Evolutionary conservation across 2,329 filamentous ascomycete genomes (phyloP).

Genomic region (Paecilomyces variotii): DNA sequence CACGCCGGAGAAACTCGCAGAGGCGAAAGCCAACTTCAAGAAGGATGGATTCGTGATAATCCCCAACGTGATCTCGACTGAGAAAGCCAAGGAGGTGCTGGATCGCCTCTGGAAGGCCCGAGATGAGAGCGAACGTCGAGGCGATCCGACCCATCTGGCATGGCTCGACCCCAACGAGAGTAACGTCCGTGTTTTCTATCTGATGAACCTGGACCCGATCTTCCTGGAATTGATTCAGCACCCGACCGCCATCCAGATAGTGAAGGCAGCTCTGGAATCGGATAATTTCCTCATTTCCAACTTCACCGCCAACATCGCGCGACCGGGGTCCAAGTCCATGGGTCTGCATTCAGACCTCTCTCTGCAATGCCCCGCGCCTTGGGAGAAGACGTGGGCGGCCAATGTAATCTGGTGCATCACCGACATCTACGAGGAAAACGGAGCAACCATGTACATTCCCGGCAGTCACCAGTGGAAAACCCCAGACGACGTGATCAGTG

Average conservation of each 20-base stretch:
- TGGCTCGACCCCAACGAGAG: conserved; percentile 20
- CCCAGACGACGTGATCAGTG: neutral
- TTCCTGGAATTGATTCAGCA: conserved; percentile 20
- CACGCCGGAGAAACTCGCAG: neutral
- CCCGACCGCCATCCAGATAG: conserved; percentile 19
- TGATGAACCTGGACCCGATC: conserved; percentile 20
- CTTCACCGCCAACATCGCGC: conserved; percentile 30
- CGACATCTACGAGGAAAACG: conserved; percentile 22
- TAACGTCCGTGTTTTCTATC: conserved; percentile 25
- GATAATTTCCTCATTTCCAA: conserved; percentile 23
- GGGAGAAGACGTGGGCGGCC: conserved; percentile 14
- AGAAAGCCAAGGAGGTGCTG: conserved; percentile 11
- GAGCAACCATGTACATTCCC: conserved; percentile 10
- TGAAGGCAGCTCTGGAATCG: conserved; percentile 19
- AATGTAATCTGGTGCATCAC: conserved; percentile 27
- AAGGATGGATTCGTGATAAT: conserved; percentile 19
- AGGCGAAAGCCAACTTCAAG: conserved; percentile 7
- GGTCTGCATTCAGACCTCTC: conserved; percentile 27
- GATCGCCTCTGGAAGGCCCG: conserved; percentile 18
- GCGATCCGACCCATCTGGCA: conserved; percentile 16
- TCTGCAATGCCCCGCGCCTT: conserved; percentile 25
- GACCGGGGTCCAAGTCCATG: conserved; percentile 23
- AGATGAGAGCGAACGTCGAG: conserved; percentile 12
- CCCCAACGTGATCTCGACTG: conserved; percentile 14
- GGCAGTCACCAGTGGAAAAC: conserved; percentile 1